phyloP scores from a whole-genome alignment of 164 flowering plant genomes.

The Stephania cephalantha region DNA sequence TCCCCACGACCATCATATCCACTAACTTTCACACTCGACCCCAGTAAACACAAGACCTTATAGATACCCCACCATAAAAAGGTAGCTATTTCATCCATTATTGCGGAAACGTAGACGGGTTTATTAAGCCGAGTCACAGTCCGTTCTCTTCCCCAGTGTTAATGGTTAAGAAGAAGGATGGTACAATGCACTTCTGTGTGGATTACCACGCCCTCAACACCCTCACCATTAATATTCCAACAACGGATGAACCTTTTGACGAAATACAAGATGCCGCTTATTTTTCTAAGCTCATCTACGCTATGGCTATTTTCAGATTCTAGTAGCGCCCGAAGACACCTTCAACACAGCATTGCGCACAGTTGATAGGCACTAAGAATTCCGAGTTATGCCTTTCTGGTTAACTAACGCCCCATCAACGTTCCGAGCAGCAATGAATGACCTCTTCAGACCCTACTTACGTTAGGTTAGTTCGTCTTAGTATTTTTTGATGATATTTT shows the following conservation, averaged over 20 bases:
- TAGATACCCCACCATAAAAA: no score
- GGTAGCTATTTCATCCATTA: no score
- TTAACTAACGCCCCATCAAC: neutral
- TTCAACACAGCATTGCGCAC: neutral
- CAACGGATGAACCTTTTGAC: neutral
- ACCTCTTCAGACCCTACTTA: neutral
- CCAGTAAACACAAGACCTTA: no score
- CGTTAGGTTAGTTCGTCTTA: neutral
- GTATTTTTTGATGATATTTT: neutral
- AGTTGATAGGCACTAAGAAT: neutral
- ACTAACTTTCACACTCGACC: no score
- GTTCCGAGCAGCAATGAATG: neutral
- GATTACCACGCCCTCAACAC: neutral
- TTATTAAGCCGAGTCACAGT: no score
- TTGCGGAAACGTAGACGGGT: no score
- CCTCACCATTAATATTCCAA: neutral
- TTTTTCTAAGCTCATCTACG: slow-evolving; percentile 1
- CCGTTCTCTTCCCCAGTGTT: no score
- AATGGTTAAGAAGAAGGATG: no score
- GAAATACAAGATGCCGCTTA: neutral
- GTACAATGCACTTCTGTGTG: no score
- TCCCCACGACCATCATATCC: no score
- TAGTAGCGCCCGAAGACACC: neutral
- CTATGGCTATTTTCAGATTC: neutral
- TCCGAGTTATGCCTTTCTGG: slow-evolving; percentile 1